A percentile compares a stretch with the other conserved stretches of the same genome.
These are phyloP conservation scores for Linderniella brevidens DNA, from an alignment of 257 asterid genomes.

Conservation along the genomic window DNA sequence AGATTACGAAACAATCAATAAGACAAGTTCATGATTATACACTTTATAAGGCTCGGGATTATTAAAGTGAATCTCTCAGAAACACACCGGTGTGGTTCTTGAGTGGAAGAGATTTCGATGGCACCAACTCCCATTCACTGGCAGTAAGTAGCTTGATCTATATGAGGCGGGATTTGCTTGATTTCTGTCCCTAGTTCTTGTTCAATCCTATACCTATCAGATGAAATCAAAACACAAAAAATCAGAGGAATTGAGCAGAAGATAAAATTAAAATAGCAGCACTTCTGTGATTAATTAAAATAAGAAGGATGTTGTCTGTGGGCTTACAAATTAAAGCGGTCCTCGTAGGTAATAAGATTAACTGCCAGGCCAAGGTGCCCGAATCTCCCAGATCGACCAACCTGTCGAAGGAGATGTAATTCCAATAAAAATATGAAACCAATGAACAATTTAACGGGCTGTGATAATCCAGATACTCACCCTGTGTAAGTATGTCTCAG, in stretches of 20 bases:
- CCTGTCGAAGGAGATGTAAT: slow-evolving; percentile 19
- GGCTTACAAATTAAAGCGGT: slow-evolving; percentile 57
- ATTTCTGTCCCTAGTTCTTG: slow-evolving; percentile 76
- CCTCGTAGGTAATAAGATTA: slow-evolving; percentile 49
- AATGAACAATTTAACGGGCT: too few species aligned
- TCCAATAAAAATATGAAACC: too few species aligned
- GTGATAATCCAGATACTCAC: slow-evolving; percentile 20
- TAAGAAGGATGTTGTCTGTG: too few species aligned
- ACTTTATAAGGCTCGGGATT: too few species aligned
- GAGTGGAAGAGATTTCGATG: slow-evolving; percentile 2
- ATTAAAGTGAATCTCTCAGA: too few species aligned
- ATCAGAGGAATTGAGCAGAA: neutral
- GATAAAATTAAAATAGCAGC: too few species aligned
- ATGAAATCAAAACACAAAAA: neutral
- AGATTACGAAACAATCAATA: too few species aligned
- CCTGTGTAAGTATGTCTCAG: slow-evolving; percentile 85
- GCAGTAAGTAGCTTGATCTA: slow-evolving; percentile 70
- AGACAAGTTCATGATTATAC: too few species aligned
- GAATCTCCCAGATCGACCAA: slow-evolving; percentile 88
- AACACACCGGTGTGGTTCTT: too few species aligned
- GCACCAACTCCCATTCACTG: slow-evolving; percentile 23
- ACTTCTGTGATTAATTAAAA: too few species aligned
- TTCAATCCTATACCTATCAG: slow-evolving; percentile 68
- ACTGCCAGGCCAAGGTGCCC: slow-evolving; percentile 94
- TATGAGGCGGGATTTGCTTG: slow-evolving; percentile 39